Evolutionary conservation across 768 basidiomycete genomes (phyloP), one percentile per base, ranked within the genome.

Genomic region (Boletus subparvulus): DNA sequence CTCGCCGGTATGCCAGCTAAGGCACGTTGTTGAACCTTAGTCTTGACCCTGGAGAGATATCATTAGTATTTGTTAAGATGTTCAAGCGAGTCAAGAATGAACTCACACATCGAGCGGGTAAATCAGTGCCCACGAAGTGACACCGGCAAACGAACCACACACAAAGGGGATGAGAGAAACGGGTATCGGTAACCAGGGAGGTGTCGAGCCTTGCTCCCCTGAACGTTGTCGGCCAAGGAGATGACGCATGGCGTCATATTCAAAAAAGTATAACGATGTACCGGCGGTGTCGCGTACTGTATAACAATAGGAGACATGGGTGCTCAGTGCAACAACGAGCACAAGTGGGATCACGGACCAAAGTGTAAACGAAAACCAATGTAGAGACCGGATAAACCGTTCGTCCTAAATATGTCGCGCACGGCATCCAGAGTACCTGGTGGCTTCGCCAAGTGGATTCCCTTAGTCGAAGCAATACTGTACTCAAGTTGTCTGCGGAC

Each of bases 81-180:
- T n/a, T 35, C 13, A 24, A 37, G 19, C 9, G 10, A n/a, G 21
- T 17, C 28, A 24, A 44, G 50, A n/a, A 45, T 30, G 32, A 21
- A 74, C 86, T 73, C 75, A 90, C 90, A 96, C 94, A 69, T 96
- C 94, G 50, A 96, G 80, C 13, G 94, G 94, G 78, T 98, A 98
- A 56, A 98, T 95, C 32, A 92, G 70, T 45, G 89, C 89, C 91
- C 91, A 93, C 43, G 88, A 90, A 46, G 86, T 85, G 41, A 97
- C 94, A 55, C 94, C 94, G 51, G 95, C 87, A 47, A 95, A 67
- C 42, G 92, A 93, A 49, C 94, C 94, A 68, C 93, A 96, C 33
- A 94, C 71, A 72, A 98, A 97, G 28, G 94, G 94, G 50, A 96
- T 86, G 30, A 94, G 69, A 37, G 89, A 87, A 26, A 78, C 63